Conservation (phyloP, 768 basidiomycete species). For the Hericium rajendrae region DNA sequence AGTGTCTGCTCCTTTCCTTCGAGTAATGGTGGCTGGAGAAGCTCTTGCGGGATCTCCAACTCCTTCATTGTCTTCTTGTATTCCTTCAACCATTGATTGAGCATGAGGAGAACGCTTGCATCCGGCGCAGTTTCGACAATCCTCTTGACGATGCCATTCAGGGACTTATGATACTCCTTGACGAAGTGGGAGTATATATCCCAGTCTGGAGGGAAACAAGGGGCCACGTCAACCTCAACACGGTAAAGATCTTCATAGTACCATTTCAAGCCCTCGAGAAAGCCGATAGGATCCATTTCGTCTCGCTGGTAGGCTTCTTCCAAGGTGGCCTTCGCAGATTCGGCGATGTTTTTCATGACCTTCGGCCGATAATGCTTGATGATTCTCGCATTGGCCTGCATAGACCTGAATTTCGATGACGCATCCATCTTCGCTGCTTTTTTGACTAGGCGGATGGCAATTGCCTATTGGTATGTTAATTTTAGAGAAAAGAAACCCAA, state of each 20-base stretch:
- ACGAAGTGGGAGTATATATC: constrained; percentile 79
- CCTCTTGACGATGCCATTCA: constrained; percentile 64
- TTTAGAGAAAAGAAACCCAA: not conserved
- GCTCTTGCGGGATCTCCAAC: constrained; percentile 70
- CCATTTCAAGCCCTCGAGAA: constrained; percentile 77
- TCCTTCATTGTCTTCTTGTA: constrained; percentile 95
- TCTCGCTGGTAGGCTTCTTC: constrained; percentile 54
- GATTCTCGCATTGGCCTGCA: constrained; percentile 86
- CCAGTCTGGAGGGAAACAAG: constrained; percentile 88
- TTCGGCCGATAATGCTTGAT: constrained; percentile 95
- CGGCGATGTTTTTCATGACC: constrained; percentile 68
- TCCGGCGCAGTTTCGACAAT: constrained; percentile 71
- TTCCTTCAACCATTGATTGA: constrained; percentile 93
- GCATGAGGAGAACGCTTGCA: constrained; percentile 75
- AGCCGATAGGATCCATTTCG: constrained; percentile 55
- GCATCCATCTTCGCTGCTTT: constrained; percentile 90
- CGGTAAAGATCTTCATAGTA: constrained; percentile 91
- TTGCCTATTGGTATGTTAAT: constrained; percentile 45
- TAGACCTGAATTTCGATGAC: constrained; percentile 86
- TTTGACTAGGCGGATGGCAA: constrained; percentile 89
- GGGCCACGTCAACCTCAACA: constrained; percentile 83
- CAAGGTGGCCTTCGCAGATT: constrained; percentile 67
- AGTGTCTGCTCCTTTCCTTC: constrained; percentile 90
- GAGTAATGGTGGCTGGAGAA: constrained; percentile 82
- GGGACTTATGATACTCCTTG: constrained; percentile 81